phyloP scores from a whole-genome alignment of 306 rosid genomes.

The Ormosia semicastrata region DNA sequence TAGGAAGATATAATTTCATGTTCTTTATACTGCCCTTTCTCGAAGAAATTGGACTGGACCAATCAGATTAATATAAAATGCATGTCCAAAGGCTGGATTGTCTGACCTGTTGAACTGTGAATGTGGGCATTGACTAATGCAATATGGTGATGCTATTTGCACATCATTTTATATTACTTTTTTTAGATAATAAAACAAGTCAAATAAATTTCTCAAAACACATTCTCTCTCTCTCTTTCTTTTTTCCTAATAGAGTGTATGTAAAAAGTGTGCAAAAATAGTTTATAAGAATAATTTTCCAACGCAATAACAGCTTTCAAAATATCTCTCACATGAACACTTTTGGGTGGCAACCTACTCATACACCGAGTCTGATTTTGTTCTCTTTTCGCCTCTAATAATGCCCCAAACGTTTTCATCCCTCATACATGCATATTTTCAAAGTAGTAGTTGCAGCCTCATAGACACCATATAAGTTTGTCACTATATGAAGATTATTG shows the following conservation, averaged over 20 bases:
- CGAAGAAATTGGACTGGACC: not conserved
- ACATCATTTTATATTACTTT: too few relatives aligned
- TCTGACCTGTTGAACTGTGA: not conserved
- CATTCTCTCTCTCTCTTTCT: too few relatives aligned
- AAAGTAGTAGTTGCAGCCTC: not conserved
- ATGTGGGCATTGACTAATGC: not conserved
- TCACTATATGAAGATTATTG: not conserved
- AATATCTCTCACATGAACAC: not conserved
- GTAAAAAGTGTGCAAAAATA: too few relatives aligned
- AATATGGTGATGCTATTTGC: not conserved
- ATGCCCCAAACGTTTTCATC: not conserved
- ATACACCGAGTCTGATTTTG: not conserved
- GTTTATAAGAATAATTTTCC: too few relatives aligned
- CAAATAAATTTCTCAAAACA: too few relatives aligned
- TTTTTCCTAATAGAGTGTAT: too few relatives aligned
- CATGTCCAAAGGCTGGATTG: not conserved
- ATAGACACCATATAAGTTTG: not conserved
- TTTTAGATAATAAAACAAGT: too few relatives aligned
- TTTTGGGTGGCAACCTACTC: not conserved
- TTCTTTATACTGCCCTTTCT: not conserved
- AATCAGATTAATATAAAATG: not conserved
- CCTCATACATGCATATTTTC: not conserved
- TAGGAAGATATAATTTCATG: not conserved
- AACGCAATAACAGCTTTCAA: not conserved
- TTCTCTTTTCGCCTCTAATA: not conserved